Percentiles rank a stretch among this genome's conserved stretches.
Conservation (phyloP, 2,329 filamentous ascomycete genomes). For the Mariannaea elegans region DNA sequence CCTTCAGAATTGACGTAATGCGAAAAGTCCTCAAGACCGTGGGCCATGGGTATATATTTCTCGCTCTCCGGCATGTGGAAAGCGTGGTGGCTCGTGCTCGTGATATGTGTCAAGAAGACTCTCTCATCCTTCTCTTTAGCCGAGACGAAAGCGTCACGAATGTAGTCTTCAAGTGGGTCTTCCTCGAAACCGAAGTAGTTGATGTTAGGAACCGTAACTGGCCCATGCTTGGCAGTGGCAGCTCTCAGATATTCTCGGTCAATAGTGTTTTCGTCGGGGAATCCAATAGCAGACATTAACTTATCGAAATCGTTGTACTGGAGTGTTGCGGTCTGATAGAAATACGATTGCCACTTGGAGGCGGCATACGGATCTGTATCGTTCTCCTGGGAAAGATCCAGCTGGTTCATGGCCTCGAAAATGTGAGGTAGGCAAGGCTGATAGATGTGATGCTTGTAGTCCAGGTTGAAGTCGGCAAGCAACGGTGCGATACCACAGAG, state of each 20-base stretch:
- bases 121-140: slow-evolving; percentile 44
- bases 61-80: slow-evolving; percentile 43
- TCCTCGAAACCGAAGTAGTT: slow-evolving; percentile 49
- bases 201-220: slow-evolving; percentile 42
- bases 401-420: slow-evolving; percentile 45
- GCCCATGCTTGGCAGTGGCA: slow-evolving; percentile 32
- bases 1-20: slow-evolving; percentile 40
- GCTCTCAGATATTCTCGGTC: slow-evolving; percentile 43
- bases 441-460: slow-evolving; percentile 52
- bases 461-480: slow-evolving; percentile 54
- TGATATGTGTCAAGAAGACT: slow-evolving; percentile 47
- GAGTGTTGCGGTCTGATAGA: slow-evolving; percentile 46
- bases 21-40: slow-evolving; percentile 30
- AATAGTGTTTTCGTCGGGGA: slow-evolving; percentile 37
- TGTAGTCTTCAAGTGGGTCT: slow-evolving; percentile 43
- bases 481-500: slow-evolving; percentile 53
- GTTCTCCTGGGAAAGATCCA: not conserved
- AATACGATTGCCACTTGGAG: slow-evolving; percentile 45
- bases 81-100: slow-evolving; percentile 48
- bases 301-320: slow-evolving; percentile 46
- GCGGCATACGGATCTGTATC: not conserved
- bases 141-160: slow-evolving; percentile 43
- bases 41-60: slow-evolving; percentile 38
- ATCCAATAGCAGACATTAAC: slow-evolving; percentile 45
- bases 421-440: slow-evolving; percentile 55